Base-by-base conservation (phyloP, 75 land plant species). In the Cunninghamia lanceolata region DNA sequence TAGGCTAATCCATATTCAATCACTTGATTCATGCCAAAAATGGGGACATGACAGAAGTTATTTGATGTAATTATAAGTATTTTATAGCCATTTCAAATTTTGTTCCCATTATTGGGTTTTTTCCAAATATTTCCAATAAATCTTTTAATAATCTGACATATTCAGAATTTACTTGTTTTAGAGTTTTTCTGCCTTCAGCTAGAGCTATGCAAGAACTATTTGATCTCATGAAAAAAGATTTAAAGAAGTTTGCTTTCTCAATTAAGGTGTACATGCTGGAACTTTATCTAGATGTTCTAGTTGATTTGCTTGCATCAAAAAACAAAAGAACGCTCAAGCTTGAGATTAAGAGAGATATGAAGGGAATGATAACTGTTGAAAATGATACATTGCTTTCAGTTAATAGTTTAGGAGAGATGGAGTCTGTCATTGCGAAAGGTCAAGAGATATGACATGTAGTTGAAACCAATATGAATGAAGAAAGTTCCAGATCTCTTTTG, bases 401-500 rank as follows among this genome's bases (percentile, higher is more conserved):
- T 53, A 88, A 94, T 68, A 88, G 89, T 59, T 87, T 45, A 84
- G 99, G 95, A 34, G 99, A 98, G 81, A 56, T 98, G 83, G 93
- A 88, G 81, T 63, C 84, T 56, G 90, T 98, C 76, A 93, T 95
- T 30, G 83, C 85, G 39, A 94, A 87, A 89, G 99, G 99, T 52
- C 88, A 94, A 52, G 97, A 97, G 75, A 90, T 86, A 82, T 86
- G 99, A 16, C 99, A 98, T 86, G 92, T 89, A 5, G 91, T 95
- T 42, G 99, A 96, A 50, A 98, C 99, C 63, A 93, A 95, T 40
- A 98, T 98, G 97, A 98, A 98, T 91, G 96, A 96, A 85, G 94
- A 98, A 88, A 98, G 99, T 89, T 98, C 99, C 73, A 95, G 99
- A 84, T 98, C 99, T 52, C 99, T 97, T 84, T 83, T 98, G 36